Evolutionary conservation across 129 eudicot species (phyloP), one percentile per base, ranked within the genome.

Genomic region (Glebionis coronaria): DNA sequence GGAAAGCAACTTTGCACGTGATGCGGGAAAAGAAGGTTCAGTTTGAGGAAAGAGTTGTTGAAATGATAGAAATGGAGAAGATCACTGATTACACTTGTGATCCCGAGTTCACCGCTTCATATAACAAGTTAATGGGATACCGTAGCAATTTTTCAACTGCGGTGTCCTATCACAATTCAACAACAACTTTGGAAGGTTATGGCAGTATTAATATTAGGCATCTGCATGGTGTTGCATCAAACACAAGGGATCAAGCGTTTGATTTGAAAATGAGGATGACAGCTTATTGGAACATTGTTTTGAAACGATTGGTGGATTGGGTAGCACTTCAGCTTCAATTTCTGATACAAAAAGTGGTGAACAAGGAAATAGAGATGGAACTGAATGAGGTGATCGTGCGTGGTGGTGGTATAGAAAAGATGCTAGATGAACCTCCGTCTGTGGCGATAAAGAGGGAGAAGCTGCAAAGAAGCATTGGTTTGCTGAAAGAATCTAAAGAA

Each of bases 51-150:
- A 47, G 78, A 18, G 82, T 73, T 18, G 7, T 0, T 2, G 82
- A 79, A 53, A 79, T 79, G 61, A 65, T 73, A 0, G 79, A 67
- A 42, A 79, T 79, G 82, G 82, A 78, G 45, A 67, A 67, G 49
- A 29, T 72, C 2, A 67, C 74, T 0, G 74, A 79, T 14, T 79
- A 73, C 63, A 79, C 82, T 20, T 79, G 82, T 55, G 72, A 78
- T 16, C 74, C 74, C 2, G 73, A 78, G 2, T 78, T 58, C 23
- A 59, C 38, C n/a, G 3, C 70, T n/a, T 25, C 42, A 18, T 73
- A 73, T 69, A 46, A 66, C 14, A 67, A 54, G 59, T 46, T 79
- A 8, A 78, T 78, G 74, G 71, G 20, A 4, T 0, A 73, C 4
- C 61, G 29, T 16, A 28, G 4, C 12, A 15, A 3, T 8, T 61